Evolutionary conservation across 768 basidiomycete species (phyloP).

Genomic region (Russula vinacea): DNA sequence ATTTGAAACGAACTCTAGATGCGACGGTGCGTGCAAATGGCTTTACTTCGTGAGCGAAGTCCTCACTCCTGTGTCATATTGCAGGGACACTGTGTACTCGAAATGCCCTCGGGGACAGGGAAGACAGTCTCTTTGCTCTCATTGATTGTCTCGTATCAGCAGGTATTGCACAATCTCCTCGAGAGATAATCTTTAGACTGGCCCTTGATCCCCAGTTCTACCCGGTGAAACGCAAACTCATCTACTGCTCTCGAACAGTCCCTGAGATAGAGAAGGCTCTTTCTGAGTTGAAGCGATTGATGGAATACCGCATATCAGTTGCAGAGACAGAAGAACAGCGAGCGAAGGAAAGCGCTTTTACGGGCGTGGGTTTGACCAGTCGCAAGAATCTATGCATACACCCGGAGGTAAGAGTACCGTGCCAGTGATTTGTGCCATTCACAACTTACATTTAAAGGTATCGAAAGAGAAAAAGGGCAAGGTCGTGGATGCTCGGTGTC

Average conservation of each 20-base stretch:
- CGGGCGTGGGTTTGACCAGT: constrained; percentile 90
- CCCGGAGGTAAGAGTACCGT: constrained; percentile 66
- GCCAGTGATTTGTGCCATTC: not conserved
- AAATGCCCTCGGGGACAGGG: constrained; percentile 99
- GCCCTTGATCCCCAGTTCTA: constrained; percentile 60
- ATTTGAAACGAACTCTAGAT: constrained; percentile 93
- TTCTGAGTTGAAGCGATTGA: constrained; percentile 88
- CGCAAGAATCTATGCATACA: constrained; percentile 96
- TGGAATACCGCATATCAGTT: constrained; percentile 76
- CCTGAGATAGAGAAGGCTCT: constrained; percentile 99
- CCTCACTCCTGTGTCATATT: constrained; percentile 14
- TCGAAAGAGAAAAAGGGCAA: constrained; percentile 98
- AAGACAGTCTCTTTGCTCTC: constrained; percentile 97
- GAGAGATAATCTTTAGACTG: not conserved
- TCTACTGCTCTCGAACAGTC: constrained; percentile 98
- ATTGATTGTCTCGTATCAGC: constrained; percentile 96
- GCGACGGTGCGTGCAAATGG: constrained; percentile 61
- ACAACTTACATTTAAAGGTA: constrained; percentile 50
- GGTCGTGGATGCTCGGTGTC: constrained; percentile 93
- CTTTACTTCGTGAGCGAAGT: constrained; percentile 6
- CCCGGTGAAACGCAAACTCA: constrained; percentile 86
- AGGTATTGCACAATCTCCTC: constrained; percentile 47
- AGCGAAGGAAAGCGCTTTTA: constrained; percentile 76
- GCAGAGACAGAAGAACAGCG: constrained; percentile 73
- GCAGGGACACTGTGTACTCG: constrained; percentile 97